phyloP scores from a whole-genome alignment of 768 basidiomycete genomes.

The Phanerochaete sordida region DNA sequence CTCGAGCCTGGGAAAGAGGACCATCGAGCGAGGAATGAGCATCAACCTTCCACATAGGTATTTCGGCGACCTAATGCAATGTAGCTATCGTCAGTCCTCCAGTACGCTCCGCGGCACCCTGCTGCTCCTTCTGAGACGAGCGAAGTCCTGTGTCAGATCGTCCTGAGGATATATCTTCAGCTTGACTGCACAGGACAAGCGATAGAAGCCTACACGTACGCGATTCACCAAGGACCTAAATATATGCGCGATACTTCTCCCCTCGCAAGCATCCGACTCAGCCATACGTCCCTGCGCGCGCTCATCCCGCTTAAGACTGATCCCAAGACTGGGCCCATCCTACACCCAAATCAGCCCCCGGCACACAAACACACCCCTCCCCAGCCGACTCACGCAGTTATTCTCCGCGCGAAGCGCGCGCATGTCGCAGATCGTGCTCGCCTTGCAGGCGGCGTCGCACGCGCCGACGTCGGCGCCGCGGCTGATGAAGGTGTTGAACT shows the following conservation, averaged over 20 bases:
- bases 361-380: neutral
- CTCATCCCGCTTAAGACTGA: neutral
- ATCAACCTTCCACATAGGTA: too few relatives aligned
- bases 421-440: conserved; percentile 39
- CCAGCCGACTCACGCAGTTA: conserved; percentile 32
- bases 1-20: too few relatives aligned
- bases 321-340: neutral
- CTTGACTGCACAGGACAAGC: too few relatives aligned
- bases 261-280: conserved; percentile 5
- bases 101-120: too few relatives aligned
- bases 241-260: conserved; percentile 6
- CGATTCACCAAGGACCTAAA: neutral
- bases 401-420: conserved; percentile 37
- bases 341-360: neutral
- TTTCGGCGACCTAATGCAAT: too few relatives aligned
- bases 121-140: too few relatives aligned
- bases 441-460: conserved; percentile 38
- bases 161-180: too few relatives aligned
- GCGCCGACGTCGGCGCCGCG: conserved; percentile 33
- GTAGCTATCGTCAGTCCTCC: too few relatives aligned
- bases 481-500: conserved; percentile 43
- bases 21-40: too few relatives aligned
- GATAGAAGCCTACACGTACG: neutral
- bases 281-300: neutral
- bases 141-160: too few relatives aligned